Evolutionary conservation across 495 filamentous ascomycete genomes (phyloP), one percentile per base, ranked within the genome.

Genomic region (Aspergillus cristatus): DNA sequence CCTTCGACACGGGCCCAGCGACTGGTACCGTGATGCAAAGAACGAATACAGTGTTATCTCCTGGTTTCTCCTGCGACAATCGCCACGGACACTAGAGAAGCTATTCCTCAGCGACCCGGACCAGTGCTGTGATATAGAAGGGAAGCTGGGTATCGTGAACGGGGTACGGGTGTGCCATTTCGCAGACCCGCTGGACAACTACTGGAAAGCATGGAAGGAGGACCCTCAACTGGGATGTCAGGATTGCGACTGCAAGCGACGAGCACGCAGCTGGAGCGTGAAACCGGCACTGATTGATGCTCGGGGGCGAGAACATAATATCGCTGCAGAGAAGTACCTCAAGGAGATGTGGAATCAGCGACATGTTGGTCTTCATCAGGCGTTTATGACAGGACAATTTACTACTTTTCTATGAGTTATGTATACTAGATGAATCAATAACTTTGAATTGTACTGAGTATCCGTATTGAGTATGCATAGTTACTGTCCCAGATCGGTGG

Each of bases 61-160:
- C 11, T 58, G 55, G 55, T 58, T 58, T 28, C 36, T 58, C 1
- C 43, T 58, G 13, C 50, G 48, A 16, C 55, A 58, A 29, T 34
- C 42, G 12, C 48, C 55, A 2, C 52, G 43, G 14, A 50, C 44
- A 7, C 47, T 58, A 5, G 47, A 43, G 10, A 52, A 46, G 26
- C 44, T 58, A 12, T 51, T 58, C 33, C 38, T 58, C 8, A 45
- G 44, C 16, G 41, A 48, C 7, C 52, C 47, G 15, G 45, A 52
- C 30, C 40, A 53, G 15, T 58, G 55, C 37, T 58, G 55, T 34
- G 44, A 42, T 32, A 37, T 58, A 11, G 48, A 52, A 15, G 50
- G 40, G 33, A 45, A 46, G 28, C 28, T n/a, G 5, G 13, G 13
- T 4, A 29, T 38, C 18, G 30, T 38, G 24, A 47, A 43, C 14